Percentiles rank a stretch among this genome's conserved stretches.
These are phyloP conservation scores for Nidularia pulvinata DNA, from an alignment of 768 basidiomycete species.

Conservation along the genomic window DNA sequence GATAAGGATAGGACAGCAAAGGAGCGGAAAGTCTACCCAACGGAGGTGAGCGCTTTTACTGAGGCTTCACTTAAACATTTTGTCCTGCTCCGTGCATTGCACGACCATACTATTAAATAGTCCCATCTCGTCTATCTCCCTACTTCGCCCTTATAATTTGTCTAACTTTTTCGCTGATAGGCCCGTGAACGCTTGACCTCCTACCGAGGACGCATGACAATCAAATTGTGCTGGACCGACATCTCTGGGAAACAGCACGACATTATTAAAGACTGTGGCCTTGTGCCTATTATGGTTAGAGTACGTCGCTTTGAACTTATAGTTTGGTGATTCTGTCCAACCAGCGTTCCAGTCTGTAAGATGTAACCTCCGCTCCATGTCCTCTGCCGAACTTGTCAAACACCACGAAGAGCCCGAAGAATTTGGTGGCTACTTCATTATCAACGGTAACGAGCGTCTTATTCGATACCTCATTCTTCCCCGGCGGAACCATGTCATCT, in stretches of 20 bases:
- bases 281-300: constrained; percentile 96
- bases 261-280: constrained; percentile 84
- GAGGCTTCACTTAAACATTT: background rate
- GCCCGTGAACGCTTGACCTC: constrained; percentile 92
- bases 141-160: too few species aligned
- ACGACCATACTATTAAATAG: too few species aligned
- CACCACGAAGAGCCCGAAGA: constrained; percentile 98
- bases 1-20: constrained; percentile 76
- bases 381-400: constrained; percentile 83
- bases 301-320: constrained; percentile 43
- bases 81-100: too few species aligned
- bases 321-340: background rate
- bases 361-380: constrained; percentile 87
- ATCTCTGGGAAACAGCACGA: constrained; percentile 67
- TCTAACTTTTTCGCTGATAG: constrained; percentile 32
- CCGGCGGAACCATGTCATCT: constrained; percentile 93
- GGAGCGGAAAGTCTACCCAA: constrained; percentile 83
- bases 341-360: constrained; percentile 66
- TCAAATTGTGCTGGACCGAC: constrained; percentile 84
- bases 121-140: too few species aligned
- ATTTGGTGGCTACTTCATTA: constrained; percentile 98
- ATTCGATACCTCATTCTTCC: constrained; percentile 98
- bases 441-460: constrained; percentile 98
- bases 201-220: constrained; percentile 89
- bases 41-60: constrained; percentile 59